Percentiles rank a stretch among this genome's conserved stretches.
phyloP scores from a whole-genome alignment of 352 stramenopile genomes.

The Globisporangium polare region DNA sequence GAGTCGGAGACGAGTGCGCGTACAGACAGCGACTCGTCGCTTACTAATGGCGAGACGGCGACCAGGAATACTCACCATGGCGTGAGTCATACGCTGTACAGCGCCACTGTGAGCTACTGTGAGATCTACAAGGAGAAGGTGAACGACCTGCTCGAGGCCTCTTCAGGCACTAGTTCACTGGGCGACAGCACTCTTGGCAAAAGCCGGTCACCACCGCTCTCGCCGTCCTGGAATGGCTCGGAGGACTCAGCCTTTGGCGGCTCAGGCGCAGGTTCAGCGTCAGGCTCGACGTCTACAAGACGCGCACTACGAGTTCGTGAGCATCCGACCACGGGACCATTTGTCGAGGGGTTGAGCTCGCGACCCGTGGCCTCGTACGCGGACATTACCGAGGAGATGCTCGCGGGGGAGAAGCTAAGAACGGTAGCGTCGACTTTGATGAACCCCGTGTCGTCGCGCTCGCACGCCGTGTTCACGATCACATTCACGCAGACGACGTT shows the following conservation, averaged over 20 bases:
- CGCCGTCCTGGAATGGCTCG: slow-evolving; percentile 12
- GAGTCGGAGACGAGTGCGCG: slow-evolving; percentile 7
- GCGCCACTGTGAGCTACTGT: slow-evolving; percentile 66
- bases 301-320: slow-evolving; percentile 69
- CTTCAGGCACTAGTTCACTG: neutral
- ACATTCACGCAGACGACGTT: slow-evolving; percentile 83
- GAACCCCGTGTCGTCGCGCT: slow-evolving; percentile 95
- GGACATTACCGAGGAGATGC: slow-evolving; percentile 74
- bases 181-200: slow-evolving; percentile 12
- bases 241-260: neutral
- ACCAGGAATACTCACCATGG: neutral
- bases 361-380: slow-evolving; percentile 71
- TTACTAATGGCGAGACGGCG: neutral
- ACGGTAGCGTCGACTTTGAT: slow-evolving; percentile 95
- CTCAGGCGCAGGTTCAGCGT: neutral
- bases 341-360: slow-evolving; percentile 76
- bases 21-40: neutral
- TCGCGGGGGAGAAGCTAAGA: slow-evolving; percentile 92
- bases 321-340: slow-evolving; percentile 78
- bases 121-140: slow-evolving; percentile 90
- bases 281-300: neutral
- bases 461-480: slow-evolving; percentile 97
- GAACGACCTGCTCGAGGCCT: slow-evolving; percentile 68
- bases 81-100: slow-evolving; percentile 38
- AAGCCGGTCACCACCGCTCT: slow-evolving; percentile 23